These are phyloP conservation scores for Stagonosporopsis vannaccii DNA, from an alignment of 2,329 filamentous ascomycete species.

Conservation along the genomic window DNA sequence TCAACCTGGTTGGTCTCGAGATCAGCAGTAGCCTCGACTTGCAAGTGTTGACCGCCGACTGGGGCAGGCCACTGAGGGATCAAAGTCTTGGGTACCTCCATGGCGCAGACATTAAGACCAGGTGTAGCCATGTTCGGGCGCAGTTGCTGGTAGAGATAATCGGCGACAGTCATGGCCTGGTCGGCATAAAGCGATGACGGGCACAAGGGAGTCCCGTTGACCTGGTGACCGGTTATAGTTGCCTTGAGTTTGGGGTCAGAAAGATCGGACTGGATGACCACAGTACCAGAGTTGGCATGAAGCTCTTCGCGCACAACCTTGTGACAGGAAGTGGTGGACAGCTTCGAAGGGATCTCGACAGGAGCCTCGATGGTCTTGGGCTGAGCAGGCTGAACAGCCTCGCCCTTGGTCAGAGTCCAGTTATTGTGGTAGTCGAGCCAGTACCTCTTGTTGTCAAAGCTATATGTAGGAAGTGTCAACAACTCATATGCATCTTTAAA, in stretches of 20 bases:
- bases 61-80: conserved; percentile 63
- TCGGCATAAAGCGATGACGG: conserved; percentile 71
- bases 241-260: conserved; percentile 68
- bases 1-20: conserved; percentile 62
- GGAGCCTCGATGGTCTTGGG: conserved; percentile 48
- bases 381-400: conserved; percentile 56
- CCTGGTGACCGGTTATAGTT: conserved; percentile 69
- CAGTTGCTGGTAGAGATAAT: conserved; percentile 72
- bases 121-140: conserved; percentile 64
- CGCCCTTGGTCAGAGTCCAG: conserved; percentile 74
- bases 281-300: conserved; percentile 64
- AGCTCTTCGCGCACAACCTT: conserved; percentile 69
- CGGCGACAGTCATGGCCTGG: conserved; percentile 69
- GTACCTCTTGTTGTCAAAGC: conserved; percentile 75
- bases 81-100: conserved; percentile 75
- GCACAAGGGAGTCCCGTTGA: conserved; percentile 71
- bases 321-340: conserved; percentile 72
- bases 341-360: conserved; percentile 58
- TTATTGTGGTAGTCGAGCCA: conserved; percentile 76
- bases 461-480: conserved; percentile 71
- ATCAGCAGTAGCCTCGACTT: conserved; percentile 67
- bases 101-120: conserved; percentile 69
- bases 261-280: conserved; percentile 72
- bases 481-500: conserved; percentile 66
- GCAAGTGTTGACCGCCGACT: conserved; percentile 64